A percentile compares a stretch with the other conserved stretches of the same genome.
phyloP scores from a whole-genome alignment of 2,329 filamentous ascomycete species.

The Trichoderma harzianum region DNA sequence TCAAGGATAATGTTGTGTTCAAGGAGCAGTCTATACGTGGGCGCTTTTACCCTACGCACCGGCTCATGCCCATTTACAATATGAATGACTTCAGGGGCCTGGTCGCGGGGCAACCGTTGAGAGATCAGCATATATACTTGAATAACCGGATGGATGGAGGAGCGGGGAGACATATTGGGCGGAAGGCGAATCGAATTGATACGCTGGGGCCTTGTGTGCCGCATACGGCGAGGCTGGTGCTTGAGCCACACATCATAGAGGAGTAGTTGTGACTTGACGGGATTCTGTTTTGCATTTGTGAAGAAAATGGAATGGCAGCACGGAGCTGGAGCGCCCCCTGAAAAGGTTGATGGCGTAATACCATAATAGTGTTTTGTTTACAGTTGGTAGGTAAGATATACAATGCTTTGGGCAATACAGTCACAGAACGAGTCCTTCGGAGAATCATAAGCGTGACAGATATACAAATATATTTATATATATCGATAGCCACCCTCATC shows the following conservation, averaged over 20 bases:
- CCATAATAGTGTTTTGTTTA: not conserved
- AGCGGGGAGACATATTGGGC: conserved; percentile 39
- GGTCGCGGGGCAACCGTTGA: conserved; percentile 38
- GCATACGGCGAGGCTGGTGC: conserved; percentile 31
- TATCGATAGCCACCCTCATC: not conserved
- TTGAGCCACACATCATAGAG: conserved; percentile 38
- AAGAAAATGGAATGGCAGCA: not conserved
- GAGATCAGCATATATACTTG: conserved; percentile 46
- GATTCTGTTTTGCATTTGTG: not conserved
- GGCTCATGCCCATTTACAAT: conserved; percentile 50
- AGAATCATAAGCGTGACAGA: not conserved
- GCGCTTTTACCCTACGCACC: conserved; percentile 56
- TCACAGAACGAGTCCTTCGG: not conserved
- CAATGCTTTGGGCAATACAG: not conserved
- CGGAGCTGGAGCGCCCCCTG: not conserved
- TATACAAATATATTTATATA: not conserved
- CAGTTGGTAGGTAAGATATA: not conserved
- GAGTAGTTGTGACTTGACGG: conserved; percentile 20
- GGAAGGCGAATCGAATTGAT: conserved; percentile 39
- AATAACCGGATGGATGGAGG: conserved; percentile 51
- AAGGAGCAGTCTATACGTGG: conserved; percentile 49
- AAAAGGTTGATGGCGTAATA: not conserved
- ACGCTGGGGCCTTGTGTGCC: conserved; percentile 44
- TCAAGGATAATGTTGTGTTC: conserved; percentile 45
- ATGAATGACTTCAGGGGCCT: conserved; percentile 37